These are phyloP conservation scores for Pseudocercospora pini-densiflorae DNA, from an alignment of 2,329 filamentous ascomycete species.

Conservation along the genomic window DNA sequence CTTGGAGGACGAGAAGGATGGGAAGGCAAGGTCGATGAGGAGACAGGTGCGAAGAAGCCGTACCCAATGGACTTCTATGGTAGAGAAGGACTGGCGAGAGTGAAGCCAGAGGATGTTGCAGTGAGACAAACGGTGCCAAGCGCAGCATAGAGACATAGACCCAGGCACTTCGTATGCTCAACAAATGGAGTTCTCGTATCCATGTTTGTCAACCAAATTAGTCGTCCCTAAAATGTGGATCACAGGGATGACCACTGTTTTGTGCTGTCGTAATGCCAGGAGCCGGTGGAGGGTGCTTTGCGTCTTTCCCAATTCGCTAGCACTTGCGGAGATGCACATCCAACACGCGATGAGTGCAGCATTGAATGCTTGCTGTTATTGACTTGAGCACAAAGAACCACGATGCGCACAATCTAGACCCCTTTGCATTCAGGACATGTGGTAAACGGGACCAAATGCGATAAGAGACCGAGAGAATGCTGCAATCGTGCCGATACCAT, in stretches of 20 bases:
- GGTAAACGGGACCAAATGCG: neutral
- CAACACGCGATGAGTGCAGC: neutral
- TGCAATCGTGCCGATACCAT: conserved; percentile 13
- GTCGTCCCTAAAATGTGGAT: conserved; percentile 1
- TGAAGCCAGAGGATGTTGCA: conserved; percentile 52
- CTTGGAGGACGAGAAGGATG: conserved; percentile 74
- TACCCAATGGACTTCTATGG: conserved; percentile 99
- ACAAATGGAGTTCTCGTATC: conserved; percentile 3
- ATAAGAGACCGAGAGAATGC: conserved; percentile 15
- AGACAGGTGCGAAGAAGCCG: conserved; percentile 26
- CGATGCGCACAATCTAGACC: neutral
- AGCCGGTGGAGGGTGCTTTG: neutral
- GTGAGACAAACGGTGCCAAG: conserved; percentile 14
- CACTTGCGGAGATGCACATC: neutral
- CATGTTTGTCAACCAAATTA: conserved; percentile 6
- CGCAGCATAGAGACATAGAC: conserved; percentile 5
- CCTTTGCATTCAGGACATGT: neutral
- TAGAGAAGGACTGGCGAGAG: conserved; percentile 85
- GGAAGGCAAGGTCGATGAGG: conserved; percentile 48
- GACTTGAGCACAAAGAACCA: neutral
- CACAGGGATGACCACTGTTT: conserved; percentile 1
- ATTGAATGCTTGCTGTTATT: neutral
- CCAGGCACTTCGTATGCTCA: neutral
- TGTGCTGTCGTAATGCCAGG: conserved; percentile 1
- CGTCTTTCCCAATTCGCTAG: neutral